Evolutionary conservation across 257 asterid species (phyloP).

Genomic region (Voacanga thouarsii): DNA sequence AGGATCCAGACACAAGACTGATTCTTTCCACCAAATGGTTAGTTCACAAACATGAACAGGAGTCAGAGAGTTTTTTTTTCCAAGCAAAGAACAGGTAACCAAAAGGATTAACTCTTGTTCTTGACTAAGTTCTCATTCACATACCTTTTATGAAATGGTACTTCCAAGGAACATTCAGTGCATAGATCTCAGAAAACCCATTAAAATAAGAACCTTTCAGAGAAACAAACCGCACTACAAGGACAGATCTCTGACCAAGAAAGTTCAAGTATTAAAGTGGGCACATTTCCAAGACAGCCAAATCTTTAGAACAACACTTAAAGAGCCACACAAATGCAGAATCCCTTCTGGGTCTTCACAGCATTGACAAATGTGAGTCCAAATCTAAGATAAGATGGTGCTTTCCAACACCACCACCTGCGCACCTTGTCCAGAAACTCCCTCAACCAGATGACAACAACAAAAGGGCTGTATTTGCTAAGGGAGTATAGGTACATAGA

Average conservation of each 20-base stretch:
- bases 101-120: constrained; percentile 2
- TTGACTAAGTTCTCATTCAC: constrained; percentile 14
- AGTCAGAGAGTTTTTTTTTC: neutral
- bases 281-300: constrained; percentile 35
- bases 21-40: constrained; percentile 21
- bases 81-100: constrained; percentile 6
- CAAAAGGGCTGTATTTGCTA: constrained; percentile 42
- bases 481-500: constrained; percentile 44
- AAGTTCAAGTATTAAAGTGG: constrained; percentile 23
- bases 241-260: constrained; percentile 54
- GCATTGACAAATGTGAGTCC: constrained; percentile 38
- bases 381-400: constrained; percentile 32
- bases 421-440: constrained; percentile 19
- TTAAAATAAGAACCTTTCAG: constrained; percentile 22
- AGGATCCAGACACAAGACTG: constrained; percentile 28
- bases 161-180: constrained; percentile 35
- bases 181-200: constrained; percentile 66
- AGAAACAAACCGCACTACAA: constrained; percentile 20
- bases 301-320: constrained; percentile 19
- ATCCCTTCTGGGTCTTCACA: constrained; percentile 23
- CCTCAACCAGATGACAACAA: constrained; percentile 41
- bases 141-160: constrained; percentile 46
- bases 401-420: constrained; percentile 22
- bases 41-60: constrained; percentile 14
- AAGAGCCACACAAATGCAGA: constrained; percentile 24